Evolutionary conservation across 129 eudicot genomes (phyloP), one percentile per base, ranked within the genome.

Genomic region (Lonicera japonica): DNA sequence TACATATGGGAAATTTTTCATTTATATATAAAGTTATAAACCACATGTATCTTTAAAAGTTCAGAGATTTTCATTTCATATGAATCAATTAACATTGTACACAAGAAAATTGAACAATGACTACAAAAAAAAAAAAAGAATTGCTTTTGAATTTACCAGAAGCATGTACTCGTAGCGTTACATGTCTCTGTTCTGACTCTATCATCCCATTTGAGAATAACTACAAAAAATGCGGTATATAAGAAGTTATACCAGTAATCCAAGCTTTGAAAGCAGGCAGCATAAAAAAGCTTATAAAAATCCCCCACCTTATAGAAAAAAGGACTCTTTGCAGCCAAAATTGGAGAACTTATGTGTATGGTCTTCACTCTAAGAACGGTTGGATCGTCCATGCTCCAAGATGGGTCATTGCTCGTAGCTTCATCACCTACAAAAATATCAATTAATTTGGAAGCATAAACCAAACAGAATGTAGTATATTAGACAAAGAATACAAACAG

Each of bases 251-350:
- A 45, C 10, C 3, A 54, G 25, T 7, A n/a, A 24, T 16, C 19
- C 48, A 56, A 60, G 48, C 24, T 25, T 23, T 47, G n/a, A 18
- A 40, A 13, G 46, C 55, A 51, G 20, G n/a, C 19, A 15, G 9
- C 20, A 63, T 65, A 22, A 41, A 80, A 23, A 15, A 19, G 21
- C 63, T 64, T 40, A 21, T 8, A 36, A 54, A 17, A 60, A 64
- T 23, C 48, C 58, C 69, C 54, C 55, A 91, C 98, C 88, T 82
- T 84, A 56, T 91, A 87, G 70, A 91, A 91, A 64, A 82, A 84
- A n/a, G 83, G 84, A 69, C 98, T 91, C 66, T 81, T 87, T 68
- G 96, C 96, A 46, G 91, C 95, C 75, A 87, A 78, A 66, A 87
- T 83, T 38, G 82, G 82, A 39, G 95, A 87, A 70, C 88, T 83